phyloP scores from a whole-genome alignment of 495 filamentous ascomycete species.

The Aspergillus conjunctus region DNA sequence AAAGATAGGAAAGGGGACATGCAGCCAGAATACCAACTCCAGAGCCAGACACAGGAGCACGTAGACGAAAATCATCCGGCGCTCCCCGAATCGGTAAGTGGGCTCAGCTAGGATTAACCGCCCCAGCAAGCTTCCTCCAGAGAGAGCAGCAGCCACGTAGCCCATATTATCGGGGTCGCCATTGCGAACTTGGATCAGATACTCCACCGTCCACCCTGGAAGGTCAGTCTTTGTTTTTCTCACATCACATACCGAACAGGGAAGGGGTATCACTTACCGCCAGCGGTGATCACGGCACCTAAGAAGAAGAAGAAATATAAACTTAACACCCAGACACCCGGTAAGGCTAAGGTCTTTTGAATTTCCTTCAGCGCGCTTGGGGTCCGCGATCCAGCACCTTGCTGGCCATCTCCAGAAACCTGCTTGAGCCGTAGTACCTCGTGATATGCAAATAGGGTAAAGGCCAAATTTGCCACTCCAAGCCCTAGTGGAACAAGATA shows the following conservation, averaged over 20 bases:
- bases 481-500: constrained; percentile 31
- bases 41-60: constrained; percentile 31
- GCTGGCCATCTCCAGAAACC: not conserved
- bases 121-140: constrained; percentile 32
- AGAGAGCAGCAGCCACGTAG: constrained; percentile 34
- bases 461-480: constrained; percentile 26
- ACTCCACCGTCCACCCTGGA: constrained; percentile 38
- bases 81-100: constrained; percentile 33
- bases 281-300: constrained; percentile 32
- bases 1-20: not conserved
- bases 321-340: constrained; percentile 34
- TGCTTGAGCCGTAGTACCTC: constrained; percentile 20
- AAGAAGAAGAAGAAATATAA: constrained; percentile 40
- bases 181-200: constrained; percentile 33
- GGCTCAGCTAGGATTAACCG: constrained; percentile 32
- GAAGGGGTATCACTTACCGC: constrained; percentile 24
- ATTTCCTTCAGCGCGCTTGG: constrained; percentile 25
- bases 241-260: too few species aligned
- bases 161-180: constrained; percentile 35
- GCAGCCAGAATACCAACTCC: constrained; percentile 39
- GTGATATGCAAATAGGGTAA: constrained; percentile 26
- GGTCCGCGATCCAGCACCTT: not conserved
- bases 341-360: constrained; percentile 25
- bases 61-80: constrained; percentile 35
- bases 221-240: too few species aligned